Conservation (phyloP, 495 filamentous ascomycete species). For the Aspergillus cavernicola region DNA sequence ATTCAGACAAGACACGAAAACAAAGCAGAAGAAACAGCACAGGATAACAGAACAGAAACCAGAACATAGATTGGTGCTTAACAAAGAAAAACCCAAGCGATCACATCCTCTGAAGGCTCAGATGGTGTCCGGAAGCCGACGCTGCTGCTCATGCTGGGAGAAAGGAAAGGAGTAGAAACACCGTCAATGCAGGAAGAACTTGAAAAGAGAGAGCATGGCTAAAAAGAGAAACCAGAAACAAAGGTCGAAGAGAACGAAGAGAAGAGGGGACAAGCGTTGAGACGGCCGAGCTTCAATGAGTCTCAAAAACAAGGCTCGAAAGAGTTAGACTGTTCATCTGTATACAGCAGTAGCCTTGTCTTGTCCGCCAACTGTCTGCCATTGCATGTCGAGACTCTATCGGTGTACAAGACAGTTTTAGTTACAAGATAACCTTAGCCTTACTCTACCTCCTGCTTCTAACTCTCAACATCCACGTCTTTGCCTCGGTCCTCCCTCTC, state of each 20-base stretch:
- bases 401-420: no score
- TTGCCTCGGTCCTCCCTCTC: conserved; percentile 8
- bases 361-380: no score
- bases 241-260: no score
- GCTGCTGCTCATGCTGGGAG: conserved; percentile 3
- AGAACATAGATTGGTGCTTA: conserved; percentile 1
- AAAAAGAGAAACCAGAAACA: not conserved
- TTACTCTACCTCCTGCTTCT: not conserved
- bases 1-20: conserved; percentile 7
- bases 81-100: conserved; percentile 5
- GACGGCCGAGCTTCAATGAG: no score
- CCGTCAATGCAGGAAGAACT: not conserved
- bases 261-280: no score
- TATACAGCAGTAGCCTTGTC: no score
- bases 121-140: conserved; percentile 7
- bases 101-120: conserved; percentile 4
- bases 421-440: not conserved
- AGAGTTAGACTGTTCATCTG: no score
- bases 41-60: not conserved
- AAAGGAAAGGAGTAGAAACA: not conserved
- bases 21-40: not conserved
- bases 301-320: no score
- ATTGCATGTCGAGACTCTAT: no score
- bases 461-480: conserved; percentile 1
- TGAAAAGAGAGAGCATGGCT: no score